Conservation (phyloP, 176 grass and related monocot species). For the Avena insularis region DNA sequence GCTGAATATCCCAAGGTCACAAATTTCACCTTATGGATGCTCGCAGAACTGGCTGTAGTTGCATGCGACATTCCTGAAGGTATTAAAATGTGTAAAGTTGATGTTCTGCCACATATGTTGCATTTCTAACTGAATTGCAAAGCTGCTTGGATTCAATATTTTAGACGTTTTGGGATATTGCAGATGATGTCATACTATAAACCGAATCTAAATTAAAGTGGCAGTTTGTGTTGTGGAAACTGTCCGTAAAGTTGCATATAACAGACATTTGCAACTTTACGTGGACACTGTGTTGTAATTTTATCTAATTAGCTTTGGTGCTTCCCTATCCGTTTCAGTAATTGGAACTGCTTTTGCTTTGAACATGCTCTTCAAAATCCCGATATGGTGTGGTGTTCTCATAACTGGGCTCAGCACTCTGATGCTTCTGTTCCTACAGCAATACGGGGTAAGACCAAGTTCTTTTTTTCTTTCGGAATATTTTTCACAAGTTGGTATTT, state of each 20-base stretch:
- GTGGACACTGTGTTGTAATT: constrained; percentile 3
- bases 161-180: constrained; percentile 7
- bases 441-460: constrained; percentile 81
- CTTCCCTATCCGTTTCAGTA: constrained; percentile 55
- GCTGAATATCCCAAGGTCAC: constrained; percentile 87
- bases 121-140: constrained; percentile 9
- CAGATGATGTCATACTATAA: constrained; percentile 26
- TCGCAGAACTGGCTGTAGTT: constrained; percentile 96
- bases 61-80: constrained; percentile 99
- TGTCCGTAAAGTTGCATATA: neutral
- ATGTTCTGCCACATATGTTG: neutral
- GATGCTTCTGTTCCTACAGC: constrained; percentile 84
- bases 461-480: constrained; percentile 18
- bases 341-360: constrained; percentile 99
- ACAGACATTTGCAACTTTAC: neutral
- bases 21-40: constrained; percentile 93
- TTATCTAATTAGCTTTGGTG: constrained; percentile 31
- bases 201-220: constrained; percentile 7
- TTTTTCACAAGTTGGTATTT: neutral
- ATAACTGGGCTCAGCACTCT: constrained; percentile 95
- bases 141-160: neutral
- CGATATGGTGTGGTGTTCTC: constrained; percentile 94
- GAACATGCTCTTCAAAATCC: constrained; percentile 93
- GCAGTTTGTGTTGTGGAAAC: constrained; percentile 7
- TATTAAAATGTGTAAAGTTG: constrained; percentile 41